Evolutionary conservation across 2,329 filamentous ascomycete species (phyloP), one percentile per base, ranked within the genome.

Genomic region (Pseudogymnoascus sp.): DNA sequence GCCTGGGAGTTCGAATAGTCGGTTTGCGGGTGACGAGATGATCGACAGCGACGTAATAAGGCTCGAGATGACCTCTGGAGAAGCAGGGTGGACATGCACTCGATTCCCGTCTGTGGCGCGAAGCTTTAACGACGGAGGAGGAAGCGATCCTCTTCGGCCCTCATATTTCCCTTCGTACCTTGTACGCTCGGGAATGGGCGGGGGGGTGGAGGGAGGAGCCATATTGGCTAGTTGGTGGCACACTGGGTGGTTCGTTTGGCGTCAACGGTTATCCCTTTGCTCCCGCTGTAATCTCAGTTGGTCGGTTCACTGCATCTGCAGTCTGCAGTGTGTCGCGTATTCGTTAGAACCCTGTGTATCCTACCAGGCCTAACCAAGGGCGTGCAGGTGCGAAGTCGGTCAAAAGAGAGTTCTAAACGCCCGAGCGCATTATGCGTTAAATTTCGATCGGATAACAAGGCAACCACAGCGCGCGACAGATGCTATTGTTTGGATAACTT

Each of bases 41-140:
- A 85, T 84, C 69, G 84, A 84, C 38, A 88, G 80, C 62, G 82
- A 91, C 67, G 86, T 90, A 75, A 89, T 92, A 62, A 85, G 78
- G 62, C 81, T 83, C 25, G 84, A 86, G 64, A 88, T 91, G 72
- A 92, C 83, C 72, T 90, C 87, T 64, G 88, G 87, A n/a, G 72
- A 74, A 5, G 72, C 72, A 14, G 72, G 72, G 37, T 71, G 69
- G 16, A 73, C 31, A 63, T 72, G 70, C 35, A 73, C 65, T 33
- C 70, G 68, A 63, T 73, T 73, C 28, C 68, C 66, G 11, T 62
- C 59, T 12, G 31, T 4, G 21, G 62, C 18, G 21, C 59, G 59
- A 28, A 67, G 61, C 60, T 66, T 67, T 21, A 68, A 66, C 12
- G 69, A 68, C 35, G 70, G 69, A 62, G 66, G 70, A 64, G 69